Evolutionary conservation across 2,329 filamentous ascomycete species (phyloP).

Genomic region (Clarireedia sp.): DNA sequence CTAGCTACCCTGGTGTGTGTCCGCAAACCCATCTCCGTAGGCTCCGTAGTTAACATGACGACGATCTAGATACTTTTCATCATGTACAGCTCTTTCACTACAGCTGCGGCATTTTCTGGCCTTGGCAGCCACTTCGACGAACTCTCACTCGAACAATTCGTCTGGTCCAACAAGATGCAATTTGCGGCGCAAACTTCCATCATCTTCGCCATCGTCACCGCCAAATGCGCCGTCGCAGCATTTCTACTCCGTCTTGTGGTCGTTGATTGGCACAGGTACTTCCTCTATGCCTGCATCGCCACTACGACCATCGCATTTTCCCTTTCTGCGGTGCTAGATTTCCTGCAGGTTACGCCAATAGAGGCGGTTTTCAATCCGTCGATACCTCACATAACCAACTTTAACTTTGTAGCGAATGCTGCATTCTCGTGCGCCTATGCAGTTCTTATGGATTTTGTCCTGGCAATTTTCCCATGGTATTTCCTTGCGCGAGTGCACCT

Average conservation of each 20-base stretch:
- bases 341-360: neutral
- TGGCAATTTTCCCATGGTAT: conserved; percentile 6
- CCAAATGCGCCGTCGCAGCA: conserved; percentile 1
- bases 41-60: neutral
- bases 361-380: neutral
- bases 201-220: neutral
- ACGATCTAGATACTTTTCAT: neutral
- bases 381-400: neutral
- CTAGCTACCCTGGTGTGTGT: neutral
- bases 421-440: neutral
- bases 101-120: neutral
- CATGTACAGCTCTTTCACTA: neutral
- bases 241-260: conserved; percentile 3
- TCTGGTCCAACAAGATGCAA: conserved; percentile 4
- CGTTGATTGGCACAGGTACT: conserved; percentile 1
- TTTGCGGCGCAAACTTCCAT: conserved; percentile 4
- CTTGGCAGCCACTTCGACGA: neutral
- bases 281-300: neutral
- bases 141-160: neutral
- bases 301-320: neutral
- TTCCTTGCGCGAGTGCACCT: neutral
- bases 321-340: neutral
- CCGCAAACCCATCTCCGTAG: neutral
- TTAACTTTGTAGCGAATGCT: neutral
- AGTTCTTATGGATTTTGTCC: neutral